Conservation (phyloP, 805 yeast genomes). For the Yarrowia hollandica region DNA sequence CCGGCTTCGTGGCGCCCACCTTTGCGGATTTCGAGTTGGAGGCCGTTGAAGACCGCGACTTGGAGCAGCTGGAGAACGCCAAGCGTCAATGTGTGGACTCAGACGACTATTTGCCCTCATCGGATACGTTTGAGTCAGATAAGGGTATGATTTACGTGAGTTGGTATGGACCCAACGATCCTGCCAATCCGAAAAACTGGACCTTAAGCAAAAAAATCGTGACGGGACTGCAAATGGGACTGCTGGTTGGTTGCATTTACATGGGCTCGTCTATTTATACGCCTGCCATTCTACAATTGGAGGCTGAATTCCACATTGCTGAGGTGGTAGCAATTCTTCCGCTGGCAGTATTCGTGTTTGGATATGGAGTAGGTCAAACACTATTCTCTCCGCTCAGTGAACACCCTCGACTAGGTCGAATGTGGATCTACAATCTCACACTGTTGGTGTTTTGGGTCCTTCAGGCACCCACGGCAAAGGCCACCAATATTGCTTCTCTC, state of each 20-base stretch:
- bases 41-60: not conserved
- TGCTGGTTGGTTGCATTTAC: slow-evolving; percentile 51
- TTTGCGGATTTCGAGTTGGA: not conserved
- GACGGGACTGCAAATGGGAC: slow-evolving; percentile 44
- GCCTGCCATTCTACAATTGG: slow-evolving; percentile 50
- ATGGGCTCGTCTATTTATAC: slow-evolving; percentile 56
- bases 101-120: slow-evolving; percentile 2
- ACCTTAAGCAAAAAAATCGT: slow-evolving; percentile 44
- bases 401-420: slow-evolving; percentile 54
- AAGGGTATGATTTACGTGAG: slow-evolving; percentile 29
- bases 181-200: slow-evolving; percentile 60
- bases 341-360: slow-evolving; percentile 52
- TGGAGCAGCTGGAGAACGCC: slow-evolving; percentile 22
- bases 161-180: slow-evolving; percentile 44
- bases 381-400: slow-evolving; percentile 56
- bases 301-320: slow-evolving; percentile 46
- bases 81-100: not conserved
- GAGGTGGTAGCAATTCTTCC: slow-evolving; percentile 51
- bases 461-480: slow-evolving; percentile 57
- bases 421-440: slow-evolving; percentile 50
- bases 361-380: slow-evolving; percentile 59
- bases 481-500: slow-evolving; percentile 51
- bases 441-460: slow-evolving; percentile 50
- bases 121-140: not conserved
- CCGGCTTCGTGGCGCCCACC: slow-evolving; percentile 10